phyloP scores from a whole-genome alignment of 2,329 filamentous ascomycete species.

The Paradendryphiella salina region DNA sequence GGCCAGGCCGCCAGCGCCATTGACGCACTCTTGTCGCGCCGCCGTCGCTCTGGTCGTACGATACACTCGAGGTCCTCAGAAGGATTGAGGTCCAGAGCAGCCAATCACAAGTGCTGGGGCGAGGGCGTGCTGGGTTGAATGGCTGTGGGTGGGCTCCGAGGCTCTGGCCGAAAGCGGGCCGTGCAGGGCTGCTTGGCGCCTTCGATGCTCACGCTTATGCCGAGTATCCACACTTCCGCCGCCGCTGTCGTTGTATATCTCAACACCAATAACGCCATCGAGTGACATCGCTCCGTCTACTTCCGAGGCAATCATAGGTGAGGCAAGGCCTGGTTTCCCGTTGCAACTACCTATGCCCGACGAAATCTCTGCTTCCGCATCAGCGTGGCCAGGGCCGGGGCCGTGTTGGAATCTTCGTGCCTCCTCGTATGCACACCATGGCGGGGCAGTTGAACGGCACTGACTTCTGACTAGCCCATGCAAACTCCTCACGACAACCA shows the following conservation, averaged over 20 bases:
- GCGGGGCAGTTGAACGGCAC: neutral
- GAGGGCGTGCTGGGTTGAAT: conserved; percentile 16
- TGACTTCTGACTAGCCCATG: neutral
- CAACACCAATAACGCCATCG: neutral
- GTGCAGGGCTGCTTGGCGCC: conserved; percentile 5
- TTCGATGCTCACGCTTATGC: conserved; percentile 1
- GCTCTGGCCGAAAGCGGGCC: conserved; percentile 2
- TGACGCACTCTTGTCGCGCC: conserved; percentile 5
- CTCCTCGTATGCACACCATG: neutral
- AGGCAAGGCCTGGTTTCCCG: neutral
- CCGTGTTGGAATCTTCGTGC: neutral
- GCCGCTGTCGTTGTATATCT: conserved; percentile 5
- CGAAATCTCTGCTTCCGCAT: neutral
- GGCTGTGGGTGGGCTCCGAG: conserved; percentile 14
- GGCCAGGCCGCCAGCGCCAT: conserved; percentile 1
- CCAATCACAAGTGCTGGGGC: conserved; percentile 18
- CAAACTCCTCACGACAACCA: neutral
- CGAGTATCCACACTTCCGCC: conserved; percentile 3
- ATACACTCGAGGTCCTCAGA: conserved; percentile 1
- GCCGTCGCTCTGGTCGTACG: conserved; percentile 6
- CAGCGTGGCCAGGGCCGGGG: neutral
- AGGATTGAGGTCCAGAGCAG: conserved; percentile 6
- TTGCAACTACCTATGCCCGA: neutral
- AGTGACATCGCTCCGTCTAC: conserved; percentile 4
- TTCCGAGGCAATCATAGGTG: neutral